Evolutionary conservation across 805 yeast genomes (phyloP).

Genomic region (Myxozyma monticola): DNA sequence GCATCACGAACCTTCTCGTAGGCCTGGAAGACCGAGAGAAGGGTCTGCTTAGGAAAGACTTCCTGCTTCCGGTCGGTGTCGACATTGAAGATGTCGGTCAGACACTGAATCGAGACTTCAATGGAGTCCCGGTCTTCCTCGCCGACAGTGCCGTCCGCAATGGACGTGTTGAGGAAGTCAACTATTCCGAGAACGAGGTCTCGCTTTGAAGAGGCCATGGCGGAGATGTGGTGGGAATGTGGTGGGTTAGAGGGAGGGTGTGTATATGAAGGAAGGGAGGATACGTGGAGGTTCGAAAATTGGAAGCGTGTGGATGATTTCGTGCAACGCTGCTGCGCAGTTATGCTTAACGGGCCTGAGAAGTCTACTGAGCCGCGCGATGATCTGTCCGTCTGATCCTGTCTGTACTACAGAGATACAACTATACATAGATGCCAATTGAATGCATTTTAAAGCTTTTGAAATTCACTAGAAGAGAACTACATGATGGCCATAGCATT

Average conservation of each 20-base stretch:
- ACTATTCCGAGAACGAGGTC: constrained; percentile 66
- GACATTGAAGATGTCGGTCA: constrained; percentile 80
- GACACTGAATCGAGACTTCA: constrained; percentile 80
- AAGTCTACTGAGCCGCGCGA: too few relatives aligned
- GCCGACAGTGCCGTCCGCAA: constrained; percentile 60
- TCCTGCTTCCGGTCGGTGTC: constrained; percentile 45
- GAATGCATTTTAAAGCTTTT: too few relatives aligned
- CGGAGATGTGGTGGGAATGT: not conserved
- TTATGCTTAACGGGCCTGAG: too few relatives aligned
- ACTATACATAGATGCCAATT: too few relatives aligned
- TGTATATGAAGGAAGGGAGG: not conserved
- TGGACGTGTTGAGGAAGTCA: constrained; percentile 62
- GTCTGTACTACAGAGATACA: not conserved
- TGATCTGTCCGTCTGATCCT: too few relatives aligned
- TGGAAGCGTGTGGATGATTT: constrained; percentile 13
- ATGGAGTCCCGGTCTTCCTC: constrained; percentile 84
- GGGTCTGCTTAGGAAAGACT: constrained; percentile 42
- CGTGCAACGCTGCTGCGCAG: too few relatives aligned
- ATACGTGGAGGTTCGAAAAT: not conserved
- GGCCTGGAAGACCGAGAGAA: constrained; percentile 51
- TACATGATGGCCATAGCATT: constrained; percentile 48
- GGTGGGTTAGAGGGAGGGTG: not conserved
- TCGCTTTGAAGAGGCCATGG: constrained; percentile 21
- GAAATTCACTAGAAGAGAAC: not conserved
- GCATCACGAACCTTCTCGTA: constrained; percentile 41